Evolutionary conservation across 129 eudicot species (phyloP).

Genomic region (Helianthus tuberosus): DNA sequence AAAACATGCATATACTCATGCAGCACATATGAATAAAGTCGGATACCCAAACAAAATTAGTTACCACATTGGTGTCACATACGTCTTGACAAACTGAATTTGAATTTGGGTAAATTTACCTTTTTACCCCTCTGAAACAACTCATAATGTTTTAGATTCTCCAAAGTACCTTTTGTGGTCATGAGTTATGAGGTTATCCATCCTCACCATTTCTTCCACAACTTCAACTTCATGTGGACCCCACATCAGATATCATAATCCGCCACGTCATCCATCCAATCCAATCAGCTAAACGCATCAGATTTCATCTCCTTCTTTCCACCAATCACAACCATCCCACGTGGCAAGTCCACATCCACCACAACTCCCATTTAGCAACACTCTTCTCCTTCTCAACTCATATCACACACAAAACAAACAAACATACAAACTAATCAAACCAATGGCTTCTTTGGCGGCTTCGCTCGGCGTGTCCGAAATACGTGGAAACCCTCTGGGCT

Average conservation of each 20-base stretch:
- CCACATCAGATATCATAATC: conserved; percentile 38
- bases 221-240: background rate
- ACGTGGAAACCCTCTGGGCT: no score
- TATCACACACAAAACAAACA: conserved; percentile 25
- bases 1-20: no score
- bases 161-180: background rate
- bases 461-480: background rate
- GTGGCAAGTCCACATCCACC: conserved; percentile 73
- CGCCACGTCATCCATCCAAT: conserved; percentile 44
- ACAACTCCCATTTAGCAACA: conserved; percentile 51
- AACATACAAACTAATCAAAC: no score
- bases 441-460: conserved; percentile 77
- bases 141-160: background rate
- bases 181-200: conserved; percentile 7
- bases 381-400: conserved; percentile 15
- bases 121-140: background rate
- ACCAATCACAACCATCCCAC: conserved; percentile 62
- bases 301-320: conserved; percentile 53
- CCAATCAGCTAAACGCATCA: conserved; percentile 48
- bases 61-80: no score
- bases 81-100: no score
- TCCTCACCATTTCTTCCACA: conserved; percentile 24
- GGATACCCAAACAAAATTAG: no score
- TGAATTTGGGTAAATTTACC: background rate
- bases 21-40: no score